Conservation (phyloP, 2,329 filamentous ascomycete species). For the Colletotrichum neosansevieriae region DNA sequence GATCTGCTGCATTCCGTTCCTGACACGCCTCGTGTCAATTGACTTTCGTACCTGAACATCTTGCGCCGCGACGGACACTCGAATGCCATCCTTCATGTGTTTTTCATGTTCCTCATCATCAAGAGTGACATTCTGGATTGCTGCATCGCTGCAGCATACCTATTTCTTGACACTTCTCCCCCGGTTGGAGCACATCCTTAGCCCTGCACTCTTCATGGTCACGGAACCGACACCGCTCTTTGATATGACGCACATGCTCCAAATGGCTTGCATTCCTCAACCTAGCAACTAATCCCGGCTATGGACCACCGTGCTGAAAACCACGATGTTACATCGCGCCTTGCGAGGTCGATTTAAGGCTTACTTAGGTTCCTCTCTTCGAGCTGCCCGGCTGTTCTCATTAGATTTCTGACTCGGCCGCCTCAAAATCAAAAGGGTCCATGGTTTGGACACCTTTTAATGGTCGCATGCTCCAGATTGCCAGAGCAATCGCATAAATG, state of each 20-base stretch:
- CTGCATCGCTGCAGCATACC: neutral
- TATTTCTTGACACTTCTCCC: neutral
- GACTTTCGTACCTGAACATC: conserved; percentile 35
- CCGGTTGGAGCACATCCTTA: neutral
- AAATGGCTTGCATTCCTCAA: too few species aligned
- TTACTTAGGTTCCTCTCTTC: too few species aligned
- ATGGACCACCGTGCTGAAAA: too few species aligned
- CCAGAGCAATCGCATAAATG: too few species aligned
- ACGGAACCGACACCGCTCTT: conserved; percentile 17
- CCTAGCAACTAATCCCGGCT: too few species aligned
- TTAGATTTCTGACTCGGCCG: too few species aligned
- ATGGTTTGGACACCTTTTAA: too few species aligned
- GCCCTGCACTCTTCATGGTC: neutral
- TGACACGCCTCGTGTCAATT: conserved; percentile 17
- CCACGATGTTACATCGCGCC: too few species aligned
- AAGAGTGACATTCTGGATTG: neutral
- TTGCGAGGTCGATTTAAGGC: too few species aligned
- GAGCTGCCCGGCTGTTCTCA: too few species aligned
- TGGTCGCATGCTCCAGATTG: too few species aligned
- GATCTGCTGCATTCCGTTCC: conserved; percentile 24
- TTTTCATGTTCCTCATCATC: neutral
- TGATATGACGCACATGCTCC: neutral
- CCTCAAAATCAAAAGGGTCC: too few species aligned
- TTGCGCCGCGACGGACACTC: conserved; percentile 2
- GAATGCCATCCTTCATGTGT: neutral